Evolutionary conservation across 2,329 filamentous ascomycete genomes (phyloP).

Genomic region (Aspergillus floridensis): DNA sequence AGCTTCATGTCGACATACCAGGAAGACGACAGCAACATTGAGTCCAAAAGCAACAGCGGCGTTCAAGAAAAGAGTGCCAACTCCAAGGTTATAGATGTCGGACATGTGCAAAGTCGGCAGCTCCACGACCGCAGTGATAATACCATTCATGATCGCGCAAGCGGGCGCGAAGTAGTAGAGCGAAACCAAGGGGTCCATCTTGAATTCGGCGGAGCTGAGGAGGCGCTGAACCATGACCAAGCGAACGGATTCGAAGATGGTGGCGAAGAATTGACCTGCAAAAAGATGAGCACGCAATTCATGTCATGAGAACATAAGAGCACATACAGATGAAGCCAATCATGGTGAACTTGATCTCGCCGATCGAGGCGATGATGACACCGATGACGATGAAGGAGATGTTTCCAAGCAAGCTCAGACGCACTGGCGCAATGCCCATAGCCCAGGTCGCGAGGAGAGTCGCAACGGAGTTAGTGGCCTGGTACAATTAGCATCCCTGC

Average conservation of each 20-base stretch:
- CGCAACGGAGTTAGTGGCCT: slow-evolving; percentile 91
- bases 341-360: slow-evolving; percentile 82
- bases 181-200: slow-evolving; percentile 84
- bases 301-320: slow-evolving; percentile 40
- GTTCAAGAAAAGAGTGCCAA: slow-evolving; percentile 65
- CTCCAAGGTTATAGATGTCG: slow-evolving; percentile 66
- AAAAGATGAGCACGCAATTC: slow-evolving; percentile 50
- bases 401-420: slow-evolving; percentile 81
- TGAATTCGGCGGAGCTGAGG: slow-evolving; percentile 70
- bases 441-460: slow-evolving; percentile 85
- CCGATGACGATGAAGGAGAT: slow-evolving; percentile 91
- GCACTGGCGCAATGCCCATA: slow-evolving; percentile 76
- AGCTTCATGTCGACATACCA: slow-evolving; percentile 55
- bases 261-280: slow-evolving; percentile 72
- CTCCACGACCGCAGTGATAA: slow-evolving; percentile 66
- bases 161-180: slow-evolving; percentile 84
- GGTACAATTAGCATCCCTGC: slow-evolving; percentile 16
- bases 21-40: slow-evolving; percentile 75
- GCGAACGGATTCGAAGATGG: slow-evolving; percentile 73
- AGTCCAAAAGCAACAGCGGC: slow-evolving; percentile 72
- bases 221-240: slow-evolving; percentile 80
- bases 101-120: slow-evolving; percentile 66
- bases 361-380: slow-evolving; percentile 88
- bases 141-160: slow-evolving; percentile 72
- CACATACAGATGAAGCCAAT: slow-evolving; percentile 60